phyloP scores from a whole-genome alignment of 768 basidiomycete species.

The Lactarius hengduanensis region DNA sequence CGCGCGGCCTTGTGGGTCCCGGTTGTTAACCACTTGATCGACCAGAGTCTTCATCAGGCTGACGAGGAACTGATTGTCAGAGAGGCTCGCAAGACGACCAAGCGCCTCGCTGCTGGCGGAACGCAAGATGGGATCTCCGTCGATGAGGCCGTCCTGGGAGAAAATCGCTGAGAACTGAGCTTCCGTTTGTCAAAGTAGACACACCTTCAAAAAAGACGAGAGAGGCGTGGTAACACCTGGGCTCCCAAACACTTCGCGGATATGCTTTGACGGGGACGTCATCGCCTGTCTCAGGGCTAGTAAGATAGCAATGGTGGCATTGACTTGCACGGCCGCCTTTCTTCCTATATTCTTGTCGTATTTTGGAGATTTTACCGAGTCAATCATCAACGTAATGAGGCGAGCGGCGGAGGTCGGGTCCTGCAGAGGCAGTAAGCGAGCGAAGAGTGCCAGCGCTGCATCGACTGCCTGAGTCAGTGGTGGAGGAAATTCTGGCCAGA shows the following conservation, averaged over 20 bases:
- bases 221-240: constrained; percentile 59
- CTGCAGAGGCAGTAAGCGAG: constrained; percentile 75
- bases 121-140: constrained; percentile 75
- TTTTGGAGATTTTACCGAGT: constrained; percentile 68
- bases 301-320: constrained; percentile 72
- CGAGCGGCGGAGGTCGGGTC: constrained; percentile 57
- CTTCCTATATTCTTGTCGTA: constrained; percentile 86
- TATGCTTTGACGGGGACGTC: constrained; percentile 51
- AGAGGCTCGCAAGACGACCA: constrained; percentile 80
- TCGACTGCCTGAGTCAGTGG: constrained; percentile 83
- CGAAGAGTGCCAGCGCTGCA: constrained; percentile 84
- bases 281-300: constrained; percentile 63
- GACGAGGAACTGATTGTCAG: constrained; percentile 80
- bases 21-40: constrained; percentile 91
- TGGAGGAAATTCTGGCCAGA: constrained; percentile 66
- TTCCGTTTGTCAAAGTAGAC: constrained; percentile 23
- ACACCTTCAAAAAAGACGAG: constrained; percentile 75
- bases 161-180: constrained; percentile 16
- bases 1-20: constrained; percentile 87
- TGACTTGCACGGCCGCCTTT: constrained; percentile 79
- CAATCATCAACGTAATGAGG: constrained; percentile 57
- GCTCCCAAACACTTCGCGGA: constrained; percentile 65
- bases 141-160: constrained; percentile 70
- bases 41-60: constrained; percentile 87
- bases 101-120: constrained; percentile 83